Base-by-base conservation (phyloP, 495 filamentous ascomycete species). In the Melanomma pulvis-pyrius region DNA sequence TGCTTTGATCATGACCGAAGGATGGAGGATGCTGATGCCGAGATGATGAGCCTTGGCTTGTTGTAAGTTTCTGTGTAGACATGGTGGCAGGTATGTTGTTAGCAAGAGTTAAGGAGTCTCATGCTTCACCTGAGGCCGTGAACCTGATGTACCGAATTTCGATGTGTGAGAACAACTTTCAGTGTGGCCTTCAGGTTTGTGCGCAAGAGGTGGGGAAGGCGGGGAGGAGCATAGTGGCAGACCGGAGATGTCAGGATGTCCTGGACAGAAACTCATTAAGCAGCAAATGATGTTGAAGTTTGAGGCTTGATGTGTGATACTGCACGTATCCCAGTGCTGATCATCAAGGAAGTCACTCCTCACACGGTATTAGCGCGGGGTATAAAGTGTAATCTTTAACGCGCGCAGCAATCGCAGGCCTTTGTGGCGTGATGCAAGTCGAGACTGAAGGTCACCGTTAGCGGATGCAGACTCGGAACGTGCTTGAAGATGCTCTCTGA, bases 301-400 rank as follows among this genome's bases (percentile, higher is more conserved):
- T 51, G 22, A 51, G 48, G 48, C 48, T 29, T 25, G 48, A 44
- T 44, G 39, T 44, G 39, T 44, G 39, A 44, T 44, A 44, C 19
- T 51, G 48, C 48, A 51, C 26, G 48, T 19, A 51, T 51, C 48
- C 48, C 26, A 29, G 48, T n/a, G 48, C 48, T 6, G 48, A 51
- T 51, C 48, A 25, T 29, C 22, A 3, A 25, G 22, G 22, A 51
- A 51, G 21, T 17, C 21, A 51, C 6, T 25, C 48, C 26, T 51
- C 21, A n/a, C 22, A 25, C 15, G n/a, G 36, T 41, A 22, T 51
- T 51, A 51, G 48, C 48, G 48, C 48, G 21, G 39, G 39, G 39
- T 44, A 44, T 11, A 44, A 44, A 2, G 3, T 3, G 5, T 17
- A 44, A 44, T 15, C 13, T 36, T 36, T 36, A 3, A 44, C 39